Evolutionary conservation across 108 stramenopile genomes (phyloP).

Genomic region (Licmophora abbreviata): DNA sequence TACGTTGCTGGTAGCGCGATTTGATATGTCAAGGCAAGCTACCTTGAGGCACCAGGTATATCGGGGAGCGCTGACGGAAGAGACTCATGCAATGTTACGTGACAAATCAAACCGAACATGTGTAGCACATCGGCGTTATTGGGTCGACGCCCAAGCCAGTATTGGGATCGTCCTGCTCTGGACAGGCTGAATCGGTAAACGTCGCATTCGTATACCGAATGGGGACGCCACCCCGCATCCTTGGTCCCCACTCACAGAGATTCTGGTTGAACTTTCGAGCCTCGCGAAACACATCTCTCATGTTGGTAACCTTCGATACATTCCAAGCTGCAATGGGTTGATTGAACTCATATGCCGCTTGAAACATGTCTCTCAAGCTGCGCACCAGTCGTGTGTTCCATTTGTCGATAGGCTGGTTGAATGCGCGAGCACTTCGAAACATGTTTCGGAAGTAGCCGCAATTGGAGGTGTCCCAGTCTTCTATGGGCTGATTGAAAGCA

Average conservation of each 20-base stretch:
- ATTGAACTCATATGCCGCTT: slow-evolving; percentile 25
- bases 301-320: slow-evolving; percentile 9
- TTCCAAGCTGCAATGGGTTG: slow-evolving; percentile 31
- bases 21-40: too few species aligned
- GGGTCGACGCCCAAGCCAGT: not conserved
- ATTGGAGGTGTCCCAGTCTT: not conserved
- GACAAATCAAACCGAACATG: not conserved
- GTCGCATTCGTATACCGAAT: not conserved
- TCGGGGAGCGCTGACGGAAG: too few species aligned
- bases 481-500: not conserved
- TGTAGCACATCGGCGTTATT: not conserved
- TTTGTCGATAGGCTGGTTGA: not conserved
- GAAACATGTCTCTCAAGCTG: slow-evolving; percentile 9
- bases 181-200: not conserved
- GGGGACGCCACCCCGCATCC: not conserved
- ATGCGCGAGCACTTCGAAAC: not conserved
- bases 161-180: not conserved
- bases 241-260: not conserved
- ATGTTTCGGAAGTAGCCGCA: not conserved
- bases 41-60: too few species aligned
- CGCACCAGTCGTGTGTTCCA: not conserved
- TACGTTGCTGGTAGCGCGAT: too few species aligned
- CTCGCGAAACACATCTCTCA: slow-evolving; percentile 1
- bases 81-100: too few species aligned
- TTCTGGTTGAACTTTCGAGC: slow-evolving; percentile 2